Evolutionary conservation across 495 filamentous ascomycete genomes (phyloP).

Genomic region (Podospora fimiseda): DNA sequence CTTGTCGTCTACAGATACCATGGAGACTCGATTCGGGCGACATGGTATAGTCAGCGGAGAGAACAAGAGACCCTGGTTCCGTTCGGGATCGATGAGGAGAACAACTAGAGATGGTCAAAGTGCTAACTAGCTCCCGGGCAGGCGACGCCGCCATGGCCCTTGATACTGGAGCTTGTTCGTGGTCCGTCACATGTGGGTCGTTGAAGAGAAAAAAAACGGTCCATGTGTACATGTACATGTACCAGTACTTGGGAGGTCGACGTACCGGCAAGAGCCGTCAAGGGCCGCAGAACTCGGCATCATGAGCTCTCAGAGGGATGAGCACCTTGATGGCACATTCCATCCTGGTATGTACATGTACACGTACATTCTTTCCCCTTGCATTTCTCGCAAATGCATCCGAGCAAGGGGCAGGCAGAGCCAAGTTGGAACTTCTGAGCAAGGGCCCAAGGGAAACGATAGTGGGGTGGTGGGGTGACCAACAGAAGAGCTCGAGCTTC

Average conservation of each 20-base stretch:
- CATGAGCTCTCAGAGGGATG: neutral
- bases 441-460: conserved; percentile 6
- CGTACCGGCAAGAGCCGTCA: too few relatives aligned
- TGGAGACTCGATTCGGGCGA: conserved; percentile 1
- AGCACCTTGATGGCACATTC: conserved; percentile 7
- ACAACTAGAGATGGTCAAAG: conserved; percentile 14
- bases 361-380: conserved; percentile 16
- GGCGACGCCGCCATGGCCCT: conserved; percentile 20
- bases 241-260: neutral
- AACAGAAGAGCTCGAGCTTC: neutral
- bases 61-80: neutral
- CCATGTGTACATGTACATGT: neutral
- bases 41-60: neutral
- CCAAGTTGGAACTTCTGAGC: neutral
- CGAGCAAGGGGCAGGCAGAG: conserved; percentile 6
- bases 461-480: conserved; percentile 13
- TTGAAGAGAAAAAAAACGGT: conserved; percentile 8
- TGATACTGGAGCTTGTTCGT: conserved; percentile 18
- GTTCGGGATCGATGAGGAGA: conserved; percentile 4
- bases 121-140: conserved; percentile 20
- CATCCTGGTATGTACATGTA: conserved; percentile 23
- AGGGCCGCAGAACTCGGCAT: too few relatives aligned
- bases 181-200: conserved; percentile 26
- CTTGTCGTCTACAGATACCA: neutral
- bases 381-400: conserved; percentile 20